A percentile compares a stretch with the other conserved stretches of the same genome.
phyloP scores from a whole-genome alignment of 2,329 filamentous ascomycete species.

The Hirsutella thompsonii region DNA sequence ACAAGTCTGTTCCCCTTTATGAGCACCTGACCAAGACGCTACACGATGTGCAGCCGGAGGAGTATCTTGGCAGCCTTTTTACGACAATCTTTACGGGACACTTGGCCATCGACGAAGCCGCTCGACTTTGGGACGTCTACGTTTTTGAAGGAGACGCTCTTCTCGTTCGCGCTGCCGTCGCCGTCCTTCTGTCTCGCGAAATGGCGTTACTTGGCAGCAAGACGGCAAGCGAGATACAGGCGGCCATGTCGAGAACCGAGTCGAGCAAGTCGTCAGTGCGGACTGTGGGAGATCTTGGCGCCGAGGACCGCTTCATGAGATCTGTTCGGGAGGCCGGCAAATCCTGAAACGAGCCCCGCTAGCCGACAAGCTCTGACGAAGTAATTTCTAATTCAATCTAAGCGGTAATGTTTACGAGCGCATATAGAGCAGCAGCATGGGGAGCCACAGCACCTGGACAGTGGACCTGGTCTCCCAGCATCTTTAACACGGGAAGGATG shows the following conservation, averaged over 20 bases:
- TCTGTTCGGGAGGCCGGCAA: slow-evolving; percentile 22
- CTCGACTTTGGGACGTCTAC: slow-evolving; percentile 69
- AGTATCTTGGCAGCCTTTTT: slow-evolving; percentile 49
- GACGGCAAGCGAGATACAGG: slow-evolving; percentile 29
- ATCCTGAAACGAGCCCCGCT: slow-evolving; percentile 8
- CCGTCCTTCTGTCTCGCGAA: slow-evolving; percentile 43
- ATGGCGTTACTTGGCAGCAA: slow-evolving; percentile 35
- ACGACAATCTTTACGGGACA: slow-evolving; percentile 49
- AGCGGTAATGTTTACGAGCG: slow-evolving; percentile 13
- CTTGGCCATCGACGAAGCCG: slow-evolving; percentile 55
- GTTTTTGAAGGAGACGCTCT: slow-evolving; percentile 69
- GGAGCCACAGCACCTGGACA: slow-evolving; percentile 2
- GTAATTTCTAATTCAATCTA: slow-evolving; percentile 6
- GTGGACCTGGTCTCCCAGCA: no score
- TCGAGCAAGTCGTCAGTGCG: slow-evolving; percentile 16
- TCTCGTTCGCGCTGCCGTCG: slow-evolving; percentile 58
- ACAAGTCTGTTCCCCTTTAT: slow-evolving; percentile 52
- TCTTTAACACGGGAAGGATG: no score
- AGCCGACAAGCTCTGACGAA: background rate
- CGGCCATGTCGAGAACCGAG: slow-evolving; percentile 19
- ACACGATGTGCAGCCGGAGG: slow-evolving; percentile 30
- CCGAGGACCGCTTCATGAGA: slow-evolving; percentile 31
- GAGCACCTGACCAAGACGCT: slow-evolving; percentile 45
- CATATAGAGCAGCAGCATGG: slow-evolving; percentile 6
- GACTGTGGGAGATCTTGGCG: slow-evolving; percentile 26